Conservation (phyloP, 225 moss, liverwort and hornwort species). For the Pleurozium schreberi region DNA sequence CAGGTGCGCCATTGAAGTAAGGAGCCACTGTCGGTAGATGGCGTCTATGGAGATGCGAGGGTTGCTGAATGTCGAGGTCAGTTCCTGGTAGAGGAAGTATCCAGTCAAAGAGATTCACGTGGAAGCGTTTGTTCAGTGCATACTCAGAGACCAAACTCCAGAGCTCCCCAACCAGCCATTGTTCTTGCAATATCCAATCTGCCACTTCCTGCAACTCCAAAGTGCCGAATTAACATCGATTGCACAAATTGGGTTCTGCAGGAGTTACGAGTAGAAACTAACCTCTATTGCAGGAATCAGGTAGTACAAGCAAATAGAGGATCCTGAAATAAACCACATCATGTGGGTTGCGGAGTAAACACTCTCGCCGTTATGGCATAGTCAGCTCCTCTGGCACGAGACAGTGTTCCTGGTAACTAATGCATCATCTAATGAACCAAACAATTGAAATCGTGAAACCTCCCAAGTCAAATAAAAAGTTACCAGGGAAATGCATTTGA, state of each 20-base stretch:
- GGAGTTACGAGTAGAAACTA: neutral
- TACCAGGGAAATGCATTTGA: neutral
- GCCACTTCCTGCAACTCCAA: conserved; percentile 31
- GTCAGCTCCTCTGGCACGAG: neutral
- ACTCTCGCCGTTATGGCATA: neutral
- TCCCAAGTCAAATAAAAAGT: neutral
- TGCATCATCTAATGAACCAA: neutral
- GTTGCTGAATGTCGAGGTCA: conserved; percentile 1
- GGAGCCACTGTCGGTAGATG: neutral
- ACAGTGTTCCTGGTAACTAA: neutral
- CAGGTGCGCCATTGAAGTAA: neutral
- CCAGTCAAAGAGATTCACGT: conserved; percentile 41
- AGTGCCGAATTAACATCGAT: neutral
- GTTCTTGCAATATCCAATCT: conserved; percentile 40
- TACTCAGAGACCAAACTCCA: conserved; percentile 44
- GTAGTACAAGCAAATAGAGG: neutral
- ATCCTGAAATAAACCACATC: neutral
- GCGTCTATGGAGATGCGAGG: neutral
- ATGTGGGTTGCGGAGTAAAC: neutral
- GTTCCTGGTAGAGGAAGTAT: conserved; percentile 35
- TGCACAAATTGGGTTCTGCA: neutral
- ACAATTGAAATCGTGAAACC: neutral
- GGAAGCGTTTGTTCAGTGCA: conserved; percentile 9
- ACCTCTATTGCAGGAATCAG: neutral
- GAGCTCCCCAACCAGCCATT: conserved; percentile 43